Percentiles rank a stretch among this genome's conserved stretches.
These are phyloP conservation scores for Quercus lobata DNA, from an alignment of 331 rosid genomes.

Conservation along the genomic window DNA sequence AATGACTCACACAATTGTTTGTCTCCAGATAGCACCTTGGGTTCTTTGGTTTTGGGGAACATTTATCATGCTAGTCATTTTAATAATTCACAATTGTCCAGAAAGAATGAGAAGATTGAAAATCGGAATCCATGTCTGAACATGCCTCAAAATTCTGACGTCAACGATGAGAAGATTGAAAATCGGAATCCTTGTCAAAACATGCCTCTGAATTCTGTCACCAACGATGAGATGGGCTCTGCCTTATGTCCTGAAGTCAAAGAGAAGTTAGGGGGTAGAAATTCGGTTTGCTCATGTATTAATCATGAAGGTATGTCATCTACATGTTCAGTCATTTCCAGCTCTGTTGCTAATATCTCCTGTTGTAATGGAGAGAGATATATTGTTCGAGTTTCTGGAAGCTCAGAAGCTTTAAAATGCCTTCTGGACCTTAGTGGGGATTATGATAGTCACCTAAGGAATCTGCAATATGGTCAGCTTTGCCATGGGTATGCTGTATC, in stretches of 20 bases:
- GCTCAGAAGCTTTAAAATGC: constrained; percentile 35
- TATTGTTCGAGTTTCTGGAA: constrained; percentile 22
- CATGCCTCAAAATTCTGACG: constrained; percentile 25
- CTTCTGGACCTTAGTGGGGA: constrained; percentile 79
- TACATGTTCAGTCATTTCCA: constrained; percentile 19
- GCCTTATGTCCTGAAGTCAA: neutral
- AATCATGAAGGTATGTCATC: constrained; percentile 25
- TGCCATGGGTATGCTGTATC: constrained; percentile 44
- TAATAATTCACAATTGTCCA: neutral
- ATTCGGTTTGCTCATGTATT: constrained; percentile 19
- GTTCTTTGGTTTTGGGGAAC: neutral
- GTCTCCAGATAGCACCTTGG: neutral
- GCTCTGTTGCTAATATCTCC: constrained; percentile 21
- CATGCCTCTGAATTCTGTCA: constrained; percentile 25
- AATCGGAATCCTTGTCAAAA: constrained; percentile 15
- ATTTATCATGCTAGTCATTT: neutral
- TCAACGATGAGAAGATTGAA: constrained; percentile 30
- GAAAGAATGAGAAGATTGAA: constrained; percentile 30
- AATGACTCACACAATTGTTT: constrained; percentile 20
- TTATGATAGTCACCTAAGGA: constrained; percentile 43
- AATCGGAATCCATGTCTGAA: constrained; percentile 15
- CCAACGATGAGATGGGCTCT: constrained; percentile 24
- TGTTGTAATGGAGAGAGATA: constrained; percentile 25
- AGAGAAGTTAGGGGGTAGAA: constrained; percentile 26
- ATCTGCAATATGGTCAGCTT: constrained; percentile 44